phyloP scores from a whole-genome alignment of 108 stramenopile genomes.

The Pseudonitzschia multiseries region DNA sequence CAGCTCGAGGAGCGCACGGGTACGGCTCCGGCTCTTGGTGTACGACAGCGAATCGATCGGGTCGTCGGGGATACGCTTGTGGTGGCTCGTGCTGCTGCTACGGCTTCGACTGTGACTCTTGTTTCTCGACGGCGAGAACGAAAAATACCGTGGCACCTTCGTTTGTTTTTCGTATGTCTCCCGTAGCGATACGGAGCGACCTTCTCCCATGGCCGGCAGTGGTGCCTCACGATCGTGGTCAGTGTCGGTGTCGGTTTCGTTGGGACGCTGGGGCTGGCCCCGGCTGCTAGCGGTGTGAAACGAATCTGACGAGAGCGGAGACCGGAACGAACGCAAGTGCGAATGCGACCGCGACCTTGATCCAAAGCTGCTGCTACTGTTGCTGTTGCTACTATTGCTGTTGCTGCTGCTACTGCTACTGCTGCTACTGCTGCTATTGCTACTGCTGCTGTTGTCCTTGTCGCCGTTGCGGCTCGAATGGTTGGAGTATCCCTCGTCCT shows the following conservation, averaged over 20 bases:
- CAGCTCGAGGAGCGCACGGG: background rate
- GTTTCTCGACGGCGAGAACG: background rate
- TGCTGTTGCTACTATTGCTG: background rate
- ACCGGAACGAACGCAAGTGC: background rate
- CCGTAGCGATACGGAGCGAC: background rate
- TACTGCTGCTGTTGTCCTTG: background rate
- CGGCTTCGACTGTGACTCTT: background rate
- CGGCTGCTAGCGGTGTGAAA: background rate
- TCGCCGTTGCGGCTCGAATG: no score
- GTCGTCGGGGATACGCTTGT: background rate
- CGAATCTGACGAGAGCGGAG: background rate
- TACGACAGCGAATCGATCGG: background rate
- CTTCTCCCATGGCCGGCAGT: background rate
- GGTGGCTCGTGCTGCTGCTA: background rate
- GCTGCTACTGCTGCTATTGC: background rate
- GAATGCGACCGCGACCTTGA: no score
- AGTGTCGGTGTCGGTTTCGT: no score
- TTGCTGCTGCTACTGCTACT: background rate
- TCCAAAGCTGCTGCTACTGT: no score
- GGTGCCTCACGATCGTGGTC: background rate
- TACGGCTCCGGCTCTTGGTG: background rate
- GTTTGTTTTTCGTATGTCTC: no score
- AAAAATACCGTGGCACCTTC: no score
- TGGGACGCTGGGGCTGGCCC: background rate
- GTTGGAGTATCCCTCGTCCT: background rate